Percentiles rank a stretch among this genome's conserved stretches.
These are phyloP conservation scores for Daldinia childiae DNA, from an alignment of 495 filamentous ascomycete species.

Conservation along the genomic window DNA sequence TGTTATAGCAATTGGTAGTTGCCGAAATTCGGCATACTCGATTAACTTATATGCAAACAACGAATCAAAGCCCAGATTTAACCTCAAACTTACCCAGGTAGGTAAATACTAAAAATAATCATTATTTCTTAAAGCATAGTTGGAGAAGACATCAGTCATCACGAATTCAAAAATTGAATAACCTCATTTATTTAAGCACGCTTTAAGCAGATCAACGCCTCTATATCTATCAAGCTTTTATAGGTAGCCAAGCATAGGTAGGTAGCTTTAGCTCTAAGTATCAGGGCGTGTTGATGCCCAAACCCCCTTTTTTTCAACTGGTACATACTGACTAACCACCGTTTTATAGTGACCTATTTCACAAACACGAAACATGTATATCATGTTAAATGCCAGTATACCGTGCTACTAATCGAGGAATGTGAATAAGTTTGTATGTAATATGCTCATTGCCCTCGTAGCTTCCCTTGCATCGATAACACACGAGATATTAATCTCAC, in stretches of 20 bases:
- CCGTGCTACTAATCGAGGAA: slow-evolving; percentile 57
- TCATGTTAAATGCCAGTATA: neutral
- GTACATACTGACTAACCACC: neutral
- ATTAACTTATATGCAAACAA: neutral
- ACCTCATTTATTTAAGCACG: neutral
- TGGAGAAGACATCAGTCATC: neutral
- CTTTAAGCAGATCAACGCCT: neutral
- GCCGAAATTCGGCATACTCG: neutral
- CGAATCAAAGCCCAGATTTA: slow-evolving; percentile 18
- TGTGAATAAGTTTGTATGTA: slow-evolving; percentile 91
- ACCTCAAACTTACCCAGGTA: slow-evolving; percentile 16
- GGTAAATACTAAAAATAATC: slow-evolving; percentile 4
- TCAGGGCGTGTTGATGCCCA: neutral
- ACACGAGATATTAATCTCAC: slow-evolving; percentile 98
- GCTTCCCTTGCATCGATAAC: slow-evolving; percentile 93
- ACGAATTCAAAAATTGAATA: neutral
- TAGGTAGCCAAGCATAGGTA: neutral
- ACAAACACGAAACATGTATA: neutral
- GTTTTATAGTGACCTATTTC: neutral
- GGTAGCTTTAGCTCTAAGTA: neutral
- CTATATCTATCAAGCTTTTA: slow-evolving; percentile 2
- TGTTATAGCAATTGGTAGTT: neutral
- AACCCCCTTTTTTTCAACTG: neutral
- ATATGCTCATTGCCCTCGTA: slow-evolving; percentile 88
- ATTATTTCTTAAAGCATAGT: neutral